Evolutionary conservation across 129 eudicot genomes (phyloP).

Genomic region (Chrysanthemum makinoi): DNA sequence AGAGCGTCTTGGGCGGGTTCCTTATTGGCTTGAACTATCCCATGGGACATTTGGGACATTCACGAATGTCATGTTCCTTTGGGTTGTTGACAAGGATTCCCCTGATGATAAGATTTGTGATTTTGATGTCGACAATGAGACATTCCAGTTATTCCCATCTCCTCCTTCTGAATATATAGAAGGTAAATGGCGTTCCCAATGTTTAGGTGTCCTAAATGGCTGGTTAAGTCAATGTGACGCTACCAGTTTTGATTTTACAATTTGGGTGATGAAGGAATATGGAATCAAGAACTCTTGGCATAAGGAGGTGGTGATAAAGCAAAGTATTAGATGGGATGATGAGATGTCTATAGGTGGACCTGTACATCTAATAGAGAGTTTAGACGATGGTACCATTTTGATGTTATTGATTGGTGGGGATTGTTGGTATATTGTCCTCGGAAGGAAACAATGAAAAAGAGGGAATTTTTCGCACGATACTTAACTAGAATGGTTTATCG

Average conservation of each 20-base stretch:
- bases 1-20: too few species aligned
- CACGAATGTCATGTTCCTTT: too few species aligned
- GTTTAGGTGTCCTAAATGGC: slow-evolving; percentile 31
- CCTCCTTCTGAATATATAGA: slow-evolving; percentile 15
- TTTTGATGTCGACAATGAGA: slow-evolving; percentile 18
- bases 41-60: too few species aligned
- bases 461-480: too few species aligned
- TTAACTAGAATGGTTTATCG: too few species aligned
- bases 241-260: slow-evolving; percentile 21
- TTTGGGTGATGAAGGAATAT: slow-evolving; percentile 57
- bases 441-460: too few species aligned
- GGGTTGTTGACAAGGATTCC: too few species aligned
- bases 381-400: slow-evolving; percentile 16
- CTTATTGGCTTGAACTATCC: slow-evolving; percentile 10
- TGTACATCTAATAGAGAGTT: background rate
- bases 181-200: background rate
- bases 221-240: slow-evolving; percentile 40
- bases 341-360: background rate
- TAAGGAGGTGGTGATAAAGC: slow-evolving; percentile 34
- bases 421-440: too few species aligned
- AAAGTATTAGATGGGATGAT: background rate
- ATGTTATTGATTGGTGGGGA: background rate
- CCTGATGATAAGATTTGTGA: too few species aligned
- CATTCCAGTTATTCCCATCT: slow-evolving; percentile 19
- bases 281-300: slow-evolving; percentile 45